phyloP scores from a whole-genome alignment of 257 asterid species.

The Lavandula angustifolia region DNA sequence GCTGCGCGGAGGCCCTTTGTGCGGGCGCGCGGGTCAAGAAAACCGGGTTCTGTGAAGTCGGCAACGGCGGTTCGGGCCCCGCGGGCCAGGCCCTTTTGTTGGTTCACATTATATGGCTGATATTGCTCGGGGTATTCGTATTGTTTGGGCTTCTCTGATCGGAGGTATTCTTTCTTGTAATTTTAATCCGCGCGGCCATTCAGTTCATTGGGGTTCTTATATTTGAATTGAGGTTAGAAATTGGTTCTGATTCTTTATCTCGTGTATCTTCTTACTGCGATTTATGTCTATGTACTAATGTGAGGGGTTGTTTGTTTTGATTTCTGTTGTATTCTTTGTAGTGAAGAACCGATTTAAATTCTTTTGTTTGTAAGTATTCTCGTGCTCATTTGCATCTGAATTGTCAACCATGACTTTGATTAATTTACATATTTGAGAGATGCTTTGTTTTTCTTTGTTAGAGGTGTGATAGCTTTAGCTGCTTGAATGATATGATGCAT shows the following conservation, averaged over 20 bases:
- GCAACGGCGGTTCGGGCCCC: slow-evolving; percentile 74
- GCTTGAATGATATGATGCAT: too few relatives aligned
- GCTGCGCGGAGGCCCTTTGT: slow-evolving; percentile 91
- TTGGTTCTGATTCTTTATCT: slow-evolving; percentile 16
- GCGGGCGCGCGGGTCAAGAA: slow-evolving; percentile 72
- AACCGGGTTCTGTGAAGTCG: slow-evolving; percentile 73
- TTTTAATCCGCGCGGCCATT: slow-evolving; percentile 15
- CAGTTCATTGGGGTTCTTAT: slow-evolving; percentile 20
- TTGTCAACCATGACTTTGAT: too few relatives aligned
- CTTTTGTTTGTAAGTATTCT: slow-evolving; percentile 33
- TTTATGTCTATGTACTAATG: slow-evolving; percentile 15
- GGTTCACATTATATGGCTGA: slow-evolving; percentile 89
- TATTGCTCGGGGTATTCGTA: slow-evolving; percentile 72
- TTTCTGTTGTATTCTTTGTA: slow-evolving; percentile 22
- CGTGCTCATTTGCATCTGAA: slow-evolving; percentile 9
- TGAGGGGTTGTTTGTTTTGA: slow-evolving; percentile 20
- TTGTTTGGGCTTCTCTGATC: slow-evolving; percentile 76
- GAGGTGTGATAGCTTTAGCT: too few relatives aligned
- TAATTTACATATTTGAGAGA: too few relatives aligned
- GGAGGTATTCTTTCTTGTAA: neutral
- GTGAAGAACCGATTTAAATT: slow-evolving; percentile 33
- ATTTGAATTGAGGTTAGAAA: slow-evolving; percentile 33
- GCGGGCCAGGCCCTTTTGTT: slow-evolving; percentile 87
- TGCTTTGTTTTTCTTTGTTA: too few relatives aligned
- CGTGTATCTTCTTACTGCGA: neutral